Base-by-base conservation (phyloP, 75 land plant genomes). In the Picea glauca region DNA sequence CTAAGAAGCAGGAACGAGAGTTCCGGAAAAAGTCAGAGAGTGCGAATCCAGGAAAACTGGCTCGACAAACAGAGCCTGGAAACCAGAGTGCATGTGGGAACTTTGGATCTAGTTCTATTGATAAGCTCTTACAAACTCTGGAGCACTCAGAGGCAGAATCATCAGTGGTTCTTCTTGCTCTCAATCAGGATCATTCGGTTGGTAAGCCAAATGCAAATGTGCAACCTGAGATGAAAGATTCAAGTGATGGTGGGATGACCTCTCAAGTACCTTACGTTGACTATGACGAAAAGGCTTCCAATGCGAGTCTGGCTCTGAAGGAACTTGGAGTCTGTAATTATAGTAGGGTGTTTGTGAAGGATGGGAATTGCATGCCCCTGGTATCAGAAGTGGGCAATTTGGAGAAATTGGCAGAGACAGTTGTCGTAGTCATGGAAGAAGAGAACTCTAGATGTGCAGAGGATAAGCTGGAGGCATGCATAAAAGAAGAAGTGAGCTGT, bases 101-200 rank as follows among this genome's bases (percentile, higher is more conserved):
- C 31, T 75, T 75, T 75, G 77, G 20, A 56, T 60, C 21, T 57
- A 54, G 77, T 57, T 18, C 32, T 13, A 17, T 50, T 17, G 61
- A 56, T 75, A 75, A 75, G 8, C 77, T 75, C 33, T 75, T 56
- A 15, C 35, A 75, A 75, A 75, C 58, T 7, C 15, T 31, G 15
- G 77, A 75, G n/a, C 77, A 31, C 32, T 75, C 76, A 75, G 32
- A 75, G 77, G 38, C 33, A 50, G 60, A 75, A 17, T 57, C 35
- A 17, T 75, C 32, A 31, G 60, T 75, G 18, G 58, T 58, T 56
- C 60, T 75, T 50, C 35, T 50, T 7, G 60, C 60, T 46, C 60
- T 57, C 20, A 75, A 50, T 75, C 20, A 31, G 18, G 77, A 54
- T 54, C 77, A 63, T 30, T 57, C 35, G 8, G 38, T 58, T 54